Evolutionary conservation across 768 basidiomycete species (phyloP), one percentile per base, ranked within the genome.

Genomic region (Termitomyces sp.): DNA sequence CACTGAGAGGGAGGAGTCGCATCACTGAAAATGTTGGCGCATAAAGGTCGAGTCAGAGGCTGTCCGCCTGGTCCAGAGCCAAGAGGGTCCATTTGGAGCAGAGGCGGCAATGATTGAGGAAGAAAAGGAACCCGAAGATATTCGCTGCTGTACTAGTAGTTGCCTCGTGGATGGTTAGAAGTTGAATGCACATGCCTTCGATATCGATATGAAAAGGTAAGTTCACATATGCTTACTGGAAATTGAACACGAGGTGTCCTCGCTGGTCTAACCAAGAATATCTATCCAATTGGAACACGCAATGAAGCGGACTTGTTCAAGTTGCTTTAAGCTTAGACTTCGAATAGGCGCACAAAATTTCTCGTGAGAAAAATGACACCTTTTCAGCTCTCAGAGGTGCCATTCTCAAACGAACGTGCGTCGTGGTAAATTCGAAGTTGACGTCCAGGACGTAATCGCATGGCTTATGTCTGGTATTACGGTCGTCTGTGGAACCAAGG

Each of bases 1-100:
- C 64, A 63, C 32, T 33, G 48, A 22, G 34, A 33, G 7, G 14
- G 26, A 42, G 8, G 43, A 36, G 24, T 51, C 18, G 6, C 50
- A 18, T 51, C 56, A 12, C 34, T 56, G 32, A 49, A 52, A 27
- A 60, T 45, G 46, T 70, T 71, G n/a, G 64, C 69, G 52, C 71
- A 72, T 57, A 65, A 56, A 24, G 64, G 58, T 42, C 60, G 62
- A 47, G 64, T 65, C 20, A 71, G 59, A 3, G 70, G 62, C 30
- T 56, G 59, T 13, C 70, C 68, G 40, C 61, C 58, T 12, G 60
- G 61, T 14, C 59, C 64, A 52, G 70, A 70, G n/a, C 71, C 71
- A 55, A 72, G 50, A 18, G 26, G 4, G 18, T 13, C 26, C 50
- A 50, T 37, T 50, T 4, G 10, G 13, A 51, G 26, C 14, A 36